A percentile compares a stretch with the other conserved stretches of the same genome.
phyloP scores from a whole-genome alignment of 176 grass and related monocot species.

The Saccharum spontaneum region DNA sequence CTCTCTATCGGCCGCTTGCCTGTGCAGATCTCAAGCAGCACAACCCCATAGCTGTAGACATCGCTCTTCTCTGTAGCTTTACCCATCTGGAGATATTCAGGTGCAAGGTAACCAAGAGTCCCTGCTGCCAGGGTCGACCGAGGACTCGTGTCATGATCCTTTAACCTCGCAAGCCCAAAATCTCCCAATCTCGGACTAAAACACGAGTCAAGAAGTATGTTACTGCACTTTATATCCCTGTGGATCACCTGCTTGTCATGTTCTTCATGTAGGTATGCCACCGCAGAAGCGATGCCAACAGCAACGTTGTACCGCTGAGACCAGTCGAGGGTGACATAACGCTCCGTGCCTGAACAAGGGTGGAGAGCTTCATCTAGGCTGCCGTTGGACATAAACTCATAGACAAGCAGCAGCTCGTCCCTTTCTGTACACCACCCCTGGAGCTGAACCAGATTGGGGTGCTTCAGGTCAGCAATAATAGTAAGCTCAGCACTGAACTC shows the following conservation, averaged over 20 bases:
- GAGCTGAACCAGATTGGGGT: conserved; percentile 58
- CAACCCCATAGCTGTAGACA: conserved; percentile 61
- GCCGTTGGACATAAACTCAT: conserved; percentile 57
- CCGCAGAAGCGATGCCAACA: conserved; percentile 40
- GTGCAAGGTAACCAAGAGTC: conserved; percentile 62
- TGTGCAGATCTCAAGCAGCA: conserved; percentile 58
- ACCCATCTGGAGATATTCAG: conserved; percentile 58
- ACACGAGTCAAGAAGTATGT: conserved; percentile 48
- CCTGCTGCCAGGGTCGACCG: conserved; percentile 50
- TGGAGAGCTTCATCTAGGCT: conserved; percentile 54
- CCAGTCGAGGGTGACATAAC: conserved; percentile 27
- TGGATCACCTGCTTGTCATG: conserved; percentile 54
- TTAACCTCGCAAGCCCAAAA: conserved; percentile 57
- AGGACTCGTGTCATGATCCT: conserved; percentile 47
- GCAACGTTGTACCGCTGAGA: conserved; percentile 49
- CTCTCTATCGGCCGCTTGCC: conserved; percentile 43
- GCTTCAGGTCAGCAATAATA: conserved; percentile 49
- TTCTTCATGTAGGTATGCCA: conserved; percentile 51
- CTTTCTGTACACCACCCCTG: conserved; percentile 53
- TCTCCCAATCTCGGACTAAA: conserved; percentile 45
- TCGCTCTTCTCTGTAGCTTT: conserved; percentile 58
- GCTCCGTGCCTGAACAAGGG: conserved; percentile 5
- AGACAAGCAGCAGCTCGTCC: conserved; percentile 57
- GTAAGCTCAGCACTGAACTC: conserved; percentile 51
- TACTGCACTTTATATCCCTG: conserved; percentile 64